These are phyloP conservation scores for Leptographium lundbergii DNA, from an alignment of 2,329 filamentous ascomycete species.

Conservation along the genomic window DNA sequence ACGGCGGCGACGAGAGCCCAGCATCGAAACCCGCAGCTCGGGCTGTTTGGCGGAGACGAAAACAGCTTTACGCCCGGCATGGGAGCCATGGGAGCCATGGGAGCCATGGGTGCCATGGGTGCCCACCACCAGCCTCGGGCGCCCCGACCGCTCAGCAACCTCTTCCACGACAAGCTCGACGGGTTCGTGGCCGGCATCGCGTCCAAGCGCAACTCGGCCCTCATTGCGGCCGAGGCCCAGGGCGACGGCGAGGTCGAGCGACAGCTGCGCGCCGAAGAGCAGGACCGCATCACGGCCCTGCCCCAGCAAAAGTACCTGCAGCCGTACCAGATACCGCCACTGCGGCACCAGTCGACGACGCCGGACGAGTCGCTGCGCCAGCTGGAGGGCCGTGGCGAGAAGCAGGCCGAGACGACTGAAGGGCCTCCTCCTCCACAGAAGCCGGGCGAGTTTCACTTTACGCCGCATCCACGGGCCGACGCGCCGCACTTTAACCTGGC, in stretches of 20 bases:
- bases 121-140: conserved; percentile 27
- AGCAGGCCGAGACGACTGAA: conserved; percentile 6
- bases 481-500: conserved; percentile 48
- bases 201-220: conserved; percentile 71
- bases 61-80: neutral
- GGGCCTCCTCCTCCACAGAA: neutral
- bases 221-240: conserved; percentile 70
- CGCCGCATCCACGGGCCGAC: conserved; percentile 34
- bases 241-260: conserved; percentile 69
- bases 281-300: conserved; percentile 73
- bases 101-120: neutral
- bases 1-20: conserved; percentile 56
- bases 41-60: neutral
- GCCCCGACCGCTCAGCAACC: conserved; percentile 55
- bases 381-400: conserved; percentile 31
- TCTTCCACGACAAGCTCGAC: conserved; percentile 78
- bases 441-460: conserved; percentile 43
- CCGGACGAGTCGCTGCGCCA: conserved; percentile 34
- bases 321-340: conserved; percentile 25
- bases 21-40: conserved; percentile 25
- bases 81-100: neutral
- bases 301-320: conserved; percentile 56
- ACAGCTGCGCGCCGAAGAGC: conserved; percentile 67
- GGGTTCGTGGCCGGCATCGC: conserved; percentile 79
- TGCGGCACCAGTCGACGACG: conserved; percentile 13